A percentile compares a stretch with the other conserved stretches of the same genome.
phyloP scores from a whole-genome alignment of 2,329 filamentous ascomycete genomes.

The Ophiocordyceps robertsii region DNA sequence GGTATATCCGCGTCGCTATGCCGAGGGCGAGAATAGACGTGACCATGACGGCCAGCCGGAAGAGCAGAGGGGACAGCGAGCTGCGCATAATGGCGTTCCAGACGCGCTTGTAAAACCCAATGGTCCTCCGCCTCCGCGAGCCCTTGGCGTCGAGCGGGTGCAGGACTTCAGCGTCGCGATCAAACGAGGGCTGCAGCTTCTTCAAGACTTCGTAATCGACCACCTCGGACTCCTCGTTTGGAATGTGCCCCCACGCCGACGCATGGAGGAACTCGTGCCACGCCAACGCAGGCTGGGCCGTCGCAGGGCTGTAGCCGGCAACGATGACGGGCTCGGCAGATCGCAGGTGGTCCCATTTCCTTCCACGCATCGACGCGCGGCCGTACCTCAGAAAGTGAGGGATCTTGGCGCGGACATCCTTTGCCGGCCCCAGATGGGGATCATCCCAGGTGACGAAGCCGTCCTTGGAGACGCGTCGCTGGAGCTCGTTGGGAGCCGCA shows the following conservation, averaged over 20 bases:
- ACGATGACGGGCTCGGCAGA: constrained; percentile 47
- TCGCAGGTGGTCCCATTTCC: constrained; percentile 47
- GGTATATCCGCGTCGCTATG: constrained; percentile 62
- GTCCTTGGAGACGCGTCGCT: constrained; percentile 32
- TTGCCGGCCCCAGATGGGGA: constrained; percentile 19
- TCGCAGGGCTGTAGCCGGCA: constrained; percentile 28
- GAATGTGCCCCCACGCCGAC: constrained; percentile 34
- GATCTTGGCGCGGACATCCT: constrained; percentile 21
- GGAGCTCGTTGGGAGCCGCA: constrained; percentile 22
- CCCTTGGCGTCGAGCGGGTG: constrained; percentile 13
- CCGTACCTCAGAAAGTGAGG: constrained; percentile 34
- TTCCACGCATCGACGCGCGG: constrained; percentile 29
- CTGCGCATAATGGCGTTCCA: constrained; percentile 63
- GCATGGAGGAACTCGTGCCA: constrained; percentile 43
- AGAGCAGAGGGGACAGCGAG: constrained; percentile 71
- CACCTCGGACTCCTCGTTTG: constrained; percentile 33
- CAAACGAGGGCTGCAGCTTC: constrained; percentile 33
- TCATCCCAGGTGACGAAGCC: constrained; percentile 31
- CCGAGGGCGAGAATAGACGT: constrained; percentile 75
- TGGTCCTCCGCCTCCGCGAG: constrained; percentile 16
- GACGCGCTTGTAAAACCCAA: constrained; percentile 36
- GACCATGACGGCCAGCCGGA: constrained; percentile 68
- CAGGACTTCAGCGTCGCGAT: constrained; percentile 20
- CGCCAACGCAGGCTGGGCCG: constrained; percentile 25
- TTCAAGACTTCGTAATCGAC: constrained; percentile 31